These are phyloP conservation scores for Ascochyta viciae-villosae DNA, from an alignment of 2,329 filamentous ascomycete genomes.

Conservation along the genomic window DNA sequence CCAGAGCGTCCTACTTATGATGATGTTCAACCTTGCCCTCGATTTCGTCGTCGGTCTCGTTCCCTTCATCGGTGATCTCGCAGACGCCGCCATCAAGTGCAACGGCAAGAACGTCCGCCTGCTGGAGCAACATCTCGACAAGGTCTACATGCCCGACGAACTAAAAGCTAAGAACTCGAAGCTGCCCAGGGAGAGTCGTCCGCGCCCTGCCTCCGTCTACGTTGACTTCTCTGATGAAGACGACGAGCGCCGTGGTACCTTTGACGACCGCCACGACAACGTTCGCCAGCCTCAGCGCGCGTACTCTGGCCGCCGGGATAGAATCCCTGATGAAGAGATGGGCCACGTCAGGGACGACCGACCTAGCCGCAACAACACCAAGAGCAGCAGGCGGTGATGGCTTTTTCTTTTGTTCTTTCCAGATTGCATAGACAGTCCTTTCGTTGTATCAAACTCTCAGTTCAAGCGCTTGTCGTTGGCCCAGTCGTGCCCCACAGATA, in stretches of 20 bases:
- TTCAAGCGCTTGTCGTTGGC: conserved; percentile 5
- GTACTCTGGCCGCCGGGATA: conserved; percentile 37
- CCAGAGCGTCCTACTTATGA: conserved; percentile 65
- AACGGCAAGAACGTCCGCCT: conserved; percentile 79
- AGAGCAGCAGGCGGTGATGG: conserved; percentile 28
- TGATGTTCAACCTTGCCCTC: conserved; percentile 80
- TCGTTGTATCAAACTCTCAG: neutral
- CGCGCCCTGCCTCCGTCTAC: conserved; percentile 55
- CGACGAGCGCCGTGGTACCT: conserved; percentile 33
- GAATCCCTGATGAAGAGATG: conserved; percentile 43
- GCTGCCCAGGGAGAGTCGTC: conserved; percentile 32
- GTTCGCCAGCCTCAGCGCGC: conserved; percentile 39
- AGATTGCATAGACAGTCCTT: conserved; percentile 5
- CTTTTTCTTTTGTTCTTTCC: conserved; percentile 10
- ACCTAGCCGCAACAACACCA: conserved; percentile 35
- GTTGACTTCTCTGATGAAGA: conserved; percentile 54
- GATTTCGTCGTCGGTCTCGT: conserved; percentile 78
- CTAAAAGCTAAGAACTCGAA: conserved; percentile 27
- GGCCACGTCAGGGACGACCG: conserved; percentile 30
- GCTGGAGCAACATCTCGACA: conserved; percentile 71
- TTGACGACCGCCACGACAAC: conserved; percentile 32
- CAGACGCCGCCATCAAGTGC: conserved; percentile 74
- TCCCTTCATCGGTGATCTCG: conserved; percentile 77
- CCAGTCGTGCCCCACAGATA: conserved; percentile 10
- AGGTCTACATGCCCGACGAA: conserved; percentile 65